Evolutionary conservation across 2,329 filamentous ascomycete species (phyloP).

Genomic region (Colletotrichum shisoi): DNA sequence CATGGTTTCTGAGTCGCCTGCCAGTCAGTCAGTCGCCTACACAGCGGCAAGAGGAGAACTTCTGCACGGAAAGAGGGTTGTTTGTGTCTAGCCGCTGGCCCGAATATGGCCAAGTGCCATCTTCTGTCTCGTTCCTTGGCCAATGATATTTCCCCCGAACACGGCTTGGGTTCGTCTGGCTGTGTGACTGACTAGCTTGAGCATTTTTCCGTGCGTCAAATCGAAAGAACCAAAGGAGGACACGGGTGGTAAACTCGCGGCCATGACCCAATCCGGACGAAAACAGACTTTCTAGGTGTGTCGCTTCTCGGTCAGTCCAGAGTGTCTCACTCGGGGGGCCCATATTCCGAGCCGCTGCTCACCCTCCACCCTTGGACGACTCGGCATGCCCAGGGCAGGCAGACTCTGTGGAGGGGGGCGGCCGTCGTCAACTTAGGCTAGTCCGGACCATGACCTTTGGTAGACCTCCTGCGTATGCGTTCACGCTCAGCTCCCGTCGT

Average conservation of each 20-base stretch:
- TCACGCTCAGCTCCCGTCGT: constrained; percentile 31
- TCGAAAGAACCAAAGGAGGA: neutral
- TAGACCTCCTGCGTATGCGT: constrained; percentile 8
- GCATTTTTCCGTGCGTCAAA: neutral
- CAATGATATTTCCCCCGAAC: constrained; percentile 6
- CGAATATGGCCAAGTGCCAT: constrained; percentile 23
- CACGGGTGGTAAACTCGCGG: neutral
- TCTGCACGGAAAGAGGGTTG: constrained; percentile 20
- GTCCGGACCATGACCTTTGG: constrained; percentile 19
- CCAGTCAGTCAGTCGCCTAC: neutral
- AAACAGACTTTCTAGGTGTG: constrained; percentile 14
- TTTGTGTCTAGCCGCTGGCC: constrained; percentile 16
- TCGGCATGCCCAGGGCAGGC: constrained; percentile 22
- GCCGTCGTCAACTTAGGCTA: constrained; percentile 1
- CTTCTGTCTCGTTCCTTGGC: constrained; percentile 18
- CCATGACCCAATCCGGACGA: constrained; percentile 27
- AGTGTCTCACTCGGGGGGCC: constrained; percentile 25
- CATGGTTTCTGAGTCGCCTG: neutral
- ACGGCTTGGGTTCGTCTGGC: constrained; percentile 14
- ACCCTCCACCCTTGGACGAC: neutral
- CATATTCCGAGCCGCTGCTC: constrained; percentile 10
- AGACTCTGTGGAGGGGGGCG: constrained; percentile 4
- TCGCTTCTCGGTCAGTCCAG: constrained; percentile 22
- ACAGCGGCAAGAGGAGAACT: constrained; percentile 12
- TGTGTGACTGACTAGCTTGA: neutral